Conservation (phyloP, 1,139 yeast genomes). For the Suhomyces yuchorum region DNA sequence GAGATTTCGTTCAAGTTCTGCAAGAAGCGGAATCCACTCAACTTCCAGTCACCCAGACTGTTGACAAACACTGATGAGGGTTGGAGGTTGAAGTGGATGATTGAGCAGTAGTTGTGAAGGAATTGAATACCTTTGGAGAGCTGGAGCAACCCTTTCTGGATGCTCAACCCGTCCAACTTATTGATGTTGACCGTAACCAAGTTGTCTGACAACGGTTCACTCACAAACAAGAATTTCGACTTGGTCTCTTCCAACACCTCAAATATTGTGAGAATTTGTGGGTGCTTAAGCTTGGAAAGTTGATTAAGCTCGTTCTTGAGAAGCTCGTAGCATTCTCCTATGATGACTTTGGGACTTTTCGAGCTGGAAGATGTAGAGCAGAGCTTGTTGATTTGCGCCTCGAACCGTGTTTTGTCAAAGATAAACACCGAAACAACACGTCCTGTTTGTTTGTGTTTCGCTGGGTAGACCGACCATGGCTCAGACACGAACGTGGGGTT, state of each 20-base stretch:
- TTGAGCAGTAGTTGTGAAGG: conserved; percentile 73
- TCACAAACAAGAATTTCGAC: conserved; percentile 76
- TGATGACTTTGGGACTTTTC: conserved; percentile 41
- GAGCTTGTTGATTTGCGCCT: conserved; percentile 52
- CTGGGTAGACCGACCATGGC: conserved; percentile 87
- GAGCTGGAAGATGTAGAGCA: conserved; percentile 48
- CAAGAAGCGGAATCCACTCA: conserved; percentile 73
- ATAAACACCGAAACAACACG: conserved; percentile 77
- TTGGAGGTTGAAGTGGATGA: conserved; percentile 75
- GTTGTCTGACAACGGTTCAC: conserved; percentile 71
- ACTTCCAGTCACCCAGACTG: conserved; percentile 91
- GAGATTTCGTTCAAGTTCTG: conserved; percentile 54
- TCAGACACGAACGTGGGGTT: conserved; percentile 76
- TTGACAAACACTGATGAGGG: conserved; percentile 79
- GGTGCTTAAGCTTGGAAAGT: conserved; percentile 82
- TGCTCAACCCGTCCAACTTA: conserved; percentile 62
- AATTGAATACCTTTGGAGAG: conserved; percentile 78
- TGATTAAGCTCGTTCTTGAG: conserved; percentile 59
- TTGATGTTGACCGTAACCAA: conserved; percentile 49
- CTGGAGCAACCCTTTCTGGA: conserved; percentile 86
- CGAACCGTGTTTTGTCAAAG: conserved; percentile 81
- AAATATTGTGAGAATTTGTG: conserved; percentile 75
- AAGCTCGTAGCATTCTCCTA: conserved; percentile 44
- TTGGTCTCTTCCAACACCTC: conserved; percentile 91
- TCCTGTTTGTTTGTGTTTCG: conserved; percentile 64